Base-by-base conservation (phyloP, 805 yeast species). In the Nakazawaea ishiwadae region DNA sequence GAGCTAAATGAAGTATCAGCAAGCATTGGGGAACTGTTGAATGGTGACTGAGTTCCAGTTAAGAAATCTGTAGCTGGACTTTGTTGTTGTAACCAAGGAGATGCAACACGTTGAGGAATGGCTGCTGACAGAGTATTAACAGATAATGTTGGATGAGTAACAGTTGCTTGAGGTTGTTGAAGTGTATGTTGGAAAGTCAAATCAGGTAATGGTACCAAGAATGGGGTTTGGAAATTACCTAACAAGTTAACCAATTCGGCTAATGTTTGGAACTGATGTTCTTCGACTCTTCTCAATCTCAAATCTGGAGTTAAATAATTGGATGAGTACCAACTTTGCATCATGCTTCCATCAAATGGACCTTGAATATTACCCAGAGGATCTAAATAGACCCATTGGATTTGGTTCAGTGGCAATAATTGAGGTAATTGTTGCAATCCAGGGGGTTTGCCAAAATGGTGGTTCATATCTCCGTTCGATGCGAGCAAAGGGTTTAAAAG, bases 321-420 rank as follows among this genome's bases (percentile, higher is more conserved):
- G 32, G 71, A 72, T 7, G 72, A 54, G 44, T 73, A 77, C 96
- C 96, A 87, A 39, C 67, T 77, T 48, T 84, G 90, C 96, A 87
- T 87, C 60, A 73, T 62, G 19, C 61, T 57, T 2, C 90, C 88
- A 35, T 68, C 67, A 60, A 87, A 87, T 3, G 96, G 96, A 17
- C 96, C 96, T 56, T 86, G 95, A 47, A 77, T 79, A 38, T 62
- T 69, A 4, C 84, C 86, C 31, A 69, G 58, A 0, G 86, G 79
- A 57, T 87, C 96, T 41, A 81, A 62, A 57, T 87, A 87, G 44
- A 63, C 63, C 96, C 96, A 87, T 37, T 69, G 63, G 49, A 80
- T 68, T 39, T 66, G 58, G 21, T 58, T 65, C 2, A 78, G 70
- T 2, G 63, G 52, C 11, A 71, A 30, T 16, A 40, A 21, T 30